Conservation (phyloP, 129 eudicot genomes). For the Centella asiatica region DNA sequence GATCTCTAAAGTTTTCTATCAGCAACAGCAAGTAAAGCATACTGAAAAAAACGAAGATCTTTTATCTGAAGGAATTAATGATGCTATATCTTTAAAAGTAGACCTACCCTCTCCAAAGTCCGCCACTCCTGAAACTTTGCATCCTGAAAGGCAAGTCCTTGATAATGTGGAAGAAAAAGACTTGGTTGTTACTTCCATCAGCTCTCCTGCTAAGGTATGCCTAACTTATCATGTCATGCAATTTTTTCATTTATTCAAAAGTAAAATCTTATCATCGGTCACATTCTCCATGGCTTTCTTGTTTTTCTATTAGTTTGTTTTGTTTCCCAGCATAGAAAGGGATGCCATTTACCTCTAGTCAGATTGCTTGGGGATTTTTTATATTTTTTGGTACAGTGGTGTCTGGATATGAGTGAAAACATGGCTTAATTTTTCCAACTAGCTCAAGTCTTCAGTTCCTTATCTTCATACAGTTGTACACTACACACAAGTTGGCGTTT, state of each 20-base stretch:
- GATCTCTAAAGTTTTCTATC: conserved; percentile 84
- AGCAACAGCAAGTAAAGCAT: conserved; percentile 66
- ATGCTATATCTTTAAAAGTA: conserved; percentile 24
- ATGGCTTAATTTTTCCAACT: conserved; percentile 1
- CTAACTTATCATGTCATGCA: not conserved
- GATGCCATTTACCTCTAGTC: not conserved
- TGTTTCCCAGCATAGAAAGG: not conserved
- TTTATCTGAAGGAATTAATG: conserved; percentile 23
- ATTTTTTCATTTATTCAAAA: not conserved
- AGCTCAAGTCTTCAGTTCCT: not conserved
- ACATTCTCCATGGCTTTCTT: not conserved
- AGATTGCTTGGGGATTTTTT: not conserved
- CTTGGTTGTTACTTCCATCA: conserved; percentile 2
- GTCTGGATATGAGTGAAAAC: not conserved
- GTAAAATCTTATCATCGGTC: not conserved
- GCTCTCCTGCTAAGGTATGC: conserved; percentile 38
- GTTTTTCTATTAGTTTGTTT: not conserved
- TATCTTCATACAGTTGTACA: no score
- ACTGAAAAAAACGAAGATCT: conserved; percentile 42
- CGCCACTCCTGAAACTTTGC: conserved; percentile 68
- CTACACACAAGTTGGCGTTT: not conserved
- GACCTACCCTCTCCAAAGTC: conserved; percentile 72
- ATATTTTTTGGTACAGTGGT: not conserved
- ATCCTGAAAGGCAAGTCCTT: conserved; percentile 39
- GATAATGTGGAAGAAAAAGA: conserved; percentile 30